phyloP scores from a whole-genome alignment of 345 rosid species.

The Zanthoxylum bungeanum region DNA sequence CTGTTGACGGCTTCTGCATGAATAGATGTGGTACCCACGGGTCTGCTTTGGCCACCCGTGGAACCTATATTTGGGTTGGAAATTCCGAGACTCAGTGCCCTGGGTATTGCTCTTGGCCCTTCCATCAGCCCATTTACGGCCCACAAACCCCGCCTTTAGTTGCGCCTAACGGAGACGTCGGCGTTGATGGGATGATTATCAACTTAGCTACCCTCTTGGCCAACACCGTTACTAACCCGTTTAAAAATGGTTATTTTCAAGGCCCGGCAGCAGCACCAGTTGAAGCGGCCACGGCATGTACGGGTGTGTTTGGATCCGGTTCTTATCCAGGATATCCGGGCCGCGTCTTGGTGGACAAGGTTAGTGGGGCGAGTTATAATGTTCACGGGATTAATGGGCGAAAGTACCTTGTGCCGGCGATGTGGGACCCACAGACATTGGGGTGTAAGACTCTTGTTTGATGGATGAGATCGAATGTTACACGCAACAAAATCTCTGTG shows the following conservation, averaged over 20 bases:
- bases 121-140: conserved; percentile 79
- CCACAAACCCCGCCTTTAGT: conserved; percentile 68
- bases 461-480: too few species aligned
- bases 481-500: too few species aligned
- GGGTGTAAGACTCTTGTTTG: conserved; percentile 67
- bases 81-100: conserved; percentile 71
- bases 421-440: conserved; percentile 74
- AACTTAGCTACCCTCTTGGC: conserved; percentile 76
- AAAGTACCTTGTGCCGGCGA: conserved; percentile 76
- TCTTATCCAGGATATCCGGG: conserved; percentile 85
- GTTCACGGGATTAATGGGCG: conserved; percentile 58
- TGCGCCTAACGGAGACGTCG: conserved; percentile 84
- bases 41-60: conserved; percentile 7
- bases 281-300: conserved; percentile 81
- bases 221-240: conserved; percentile 79
- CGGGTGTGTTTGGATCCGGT: conserved; percentile 70
- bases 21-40: conserved; percentile 76
- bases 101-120: conserved; percentile 91
- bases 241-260: conserved; percentile 65
- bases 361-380: conserved; percentile 65
- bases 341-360: conserved; percentile 45
- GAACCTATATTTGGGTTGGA: conserved; percentile 73
- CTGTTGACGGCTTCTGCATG: conserved; percentile 75
- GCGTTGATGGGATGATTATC: conserved; percentile 84
- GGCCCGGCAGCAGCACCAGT: conserved; percentile 64